These are phyloP conservation scores for Fragaria iinumae DNA, from an alignment of 306 rosid genomes.

Conservation along the genomic window DNA sequence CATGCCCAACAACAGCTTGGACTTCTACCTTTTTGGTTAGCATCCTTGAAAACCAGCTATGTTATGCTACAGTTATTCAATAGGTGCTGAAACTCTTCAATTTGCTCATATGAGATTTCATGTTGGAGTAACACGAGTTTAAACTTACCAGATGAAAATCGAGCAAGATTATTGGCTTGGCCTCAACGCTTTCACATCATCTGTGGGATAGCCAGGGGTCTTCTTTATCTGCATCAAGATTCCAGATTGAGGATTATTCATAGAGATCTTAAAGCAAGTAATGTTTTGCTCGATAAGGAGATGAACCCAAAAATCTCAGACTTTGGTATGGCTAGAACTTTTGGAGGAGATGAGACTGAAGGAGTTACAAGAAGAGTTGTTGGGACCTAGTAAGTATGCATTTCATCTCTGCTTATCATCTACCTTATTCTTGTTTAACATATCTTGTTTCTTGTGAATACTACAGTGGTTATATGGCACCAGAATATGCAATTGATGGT, in stretches of 20 bases:
- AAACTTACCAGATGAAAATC: constrained; percentile 14
- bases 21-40: constrained; percentile 42
- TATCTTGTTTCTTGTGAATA: background rate
- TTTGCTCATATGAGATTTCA: background rate
- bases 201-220: constrained; percentile 52
- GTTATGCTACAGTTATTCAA: background rate
- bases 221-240: constrained; percentile 61
- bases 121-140: background rate
- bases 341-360: constrained; percentile 34
- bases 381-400: constrained; percentile 41
- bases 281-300: constrained; percentile 33
- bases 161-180: constrained; percentile 19
- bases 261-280: constrained; percentile 46
- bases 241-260: constrained; percentile 44
- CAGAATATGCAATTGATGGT: constrained; percentile 51
- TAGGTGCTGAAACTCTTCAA: background rate
- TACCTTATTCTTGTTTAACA: background rate
- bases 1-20: constrained; percentile 48
- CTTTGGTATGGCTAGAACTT: constrained; percentile 46
- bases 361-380: constrained; percentile 36
- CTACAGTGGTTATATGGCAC: constrained; percentile 59
- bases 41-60: background rate
- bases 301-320: constrained; percentile 46
- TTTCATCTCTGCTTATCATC: background rate
- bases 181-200: constrained; percentile 23